Conservation (phyloP, 768 basidiomycete genomes). For the Rhizopogon vesiculosus region DNA sequence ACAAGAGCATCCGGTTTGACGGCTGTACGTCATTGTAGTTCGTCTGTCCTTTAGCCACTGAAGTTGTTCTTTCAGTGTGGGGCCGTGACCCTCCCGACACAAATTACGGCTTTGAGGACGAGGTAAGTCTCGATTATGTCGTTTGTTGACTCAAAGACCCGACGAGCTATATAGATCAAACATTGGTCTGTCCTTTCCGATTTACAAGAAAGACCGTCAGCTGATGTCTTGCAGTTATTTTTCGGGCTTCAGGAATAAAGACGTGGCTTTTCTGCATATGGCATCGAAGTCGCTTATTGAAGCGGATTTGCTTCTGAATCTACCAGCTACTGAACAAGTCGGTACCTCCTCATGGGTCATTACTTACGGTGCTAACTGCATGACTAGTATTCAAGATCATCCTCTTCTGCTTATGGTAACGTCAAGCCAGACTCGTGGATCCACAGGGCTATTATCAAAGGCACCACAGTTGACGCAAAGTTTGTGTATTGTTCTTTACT, state of each 20-base stretch:
- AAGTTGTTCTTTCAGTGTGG: slow-evolving; percentile 35
- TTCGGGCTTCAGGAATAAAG: slow-evolving; percentile 67
- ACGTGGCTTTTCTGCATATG: slow-evolving; percentile 78
- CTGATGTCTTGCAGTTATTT: slow-evolving; percentile 47
- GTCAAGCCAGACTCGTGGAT: slow-evolving; percentile 27
- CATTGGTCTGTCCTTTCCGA: slow-evolving; percentile 34
- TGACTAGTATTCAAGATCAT: slow-evolving; percentile 33
- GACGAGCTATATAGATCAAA: slow-evolving; percentile 34
- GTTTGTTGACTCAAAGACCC: not conserved
- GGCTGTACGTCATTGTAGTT: slow-evolving; percentile 43
- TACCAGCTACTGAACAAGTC: slow-evolving; percentile 76
- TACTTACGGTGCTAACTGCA: not conserved
- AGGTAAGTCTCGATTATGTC: slow-evolving; percentile 30
- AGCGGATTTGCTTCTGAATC: slow-evolving; percentile 82
- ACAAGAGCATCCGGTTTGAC: slow-evolving; percentile 51
- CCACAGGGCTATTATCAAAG: slow-evolving; percentile 18
- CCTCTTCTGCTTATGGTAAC: slow-evolving; percentile 22
- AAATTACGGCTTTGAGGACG: slow-evolving; percentile 75
- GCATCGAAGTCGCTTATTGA: slow-evolving; percentile 68
- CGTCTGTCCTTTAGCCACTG: not conserved
- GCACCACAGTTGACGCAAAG: slow-evolving; percentile 22
- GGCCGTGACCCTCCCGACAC: slow-evolving; percentile 60
- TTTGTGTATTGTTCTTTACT: slow-evolving; percentile 7
- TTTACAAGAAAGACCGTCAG: not conserved
- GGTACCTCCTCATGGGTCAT: slow-evolving; percentile 1